Evolutionary conservation across 75 land plant genomes (phyloP).

Genomic region (Cryptomeria japonica): DNA sequence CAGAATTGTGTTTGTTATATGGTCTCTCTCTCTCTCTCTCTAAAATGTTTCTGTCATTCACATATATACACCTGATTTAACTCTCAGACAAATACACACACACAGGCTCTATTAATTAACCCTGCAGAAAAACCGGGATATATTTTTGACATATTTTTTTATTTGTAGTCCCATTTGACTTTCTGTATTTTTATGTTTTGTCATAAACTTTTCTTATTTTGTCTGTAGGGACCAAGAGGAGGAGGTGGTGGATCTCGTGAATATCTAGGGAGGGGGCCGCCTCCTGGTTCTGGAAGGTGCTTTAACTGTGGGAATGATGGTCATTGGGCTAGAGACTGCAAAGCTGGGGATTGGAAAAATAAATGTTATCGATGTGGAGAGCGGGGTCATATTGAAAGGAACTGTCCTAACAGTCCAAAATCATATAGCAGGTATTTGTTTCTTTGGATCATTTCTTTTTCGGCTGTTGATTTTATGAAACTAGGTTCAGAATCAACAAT

Average conservation of each 20-base stretch:
- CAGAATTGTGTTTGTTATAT: too few relatives aligned
- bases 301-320: conserved; percentile 97
- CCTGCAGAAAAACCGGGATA: too few relatives aligned
- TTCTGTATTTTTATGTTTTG: neutral
- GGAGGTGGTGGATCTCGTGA: conserved; percentile 58
- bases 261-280: conserved; percentile 78
- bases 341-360: conserved; percentile 96
- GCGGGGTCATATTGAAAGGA: conserved; percentile 84
- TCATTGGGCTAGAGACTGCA: conserved; percentile 98
- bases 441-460: neutral
- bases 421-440: conserved; percentile 34
- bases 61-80: too few relatives aligned
- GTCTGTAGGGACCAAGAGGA: conserved; percentile 63
- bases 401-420: conserved; percentile 88
- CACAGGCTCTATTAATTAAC: too few relatives aligned
- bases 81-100: too few relatives aligned
- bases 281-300: conserved; percentile 95
- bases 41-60: too few relatives aligned
- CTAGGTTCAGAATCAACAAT: neutral
- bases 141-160: too few relatives aligned
- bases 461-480: neutral
- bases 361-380: conserved; percentile 95
- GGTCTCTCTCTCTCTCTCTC: too few relatives aligned
- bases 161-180: neutral
- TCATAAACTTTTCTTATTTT: neutral